These are phyloP conservation scores for Phytophthora sp. DNA, from an alignment of 352 stramenopile genomes.

Conservation along the genomic window DNA sequence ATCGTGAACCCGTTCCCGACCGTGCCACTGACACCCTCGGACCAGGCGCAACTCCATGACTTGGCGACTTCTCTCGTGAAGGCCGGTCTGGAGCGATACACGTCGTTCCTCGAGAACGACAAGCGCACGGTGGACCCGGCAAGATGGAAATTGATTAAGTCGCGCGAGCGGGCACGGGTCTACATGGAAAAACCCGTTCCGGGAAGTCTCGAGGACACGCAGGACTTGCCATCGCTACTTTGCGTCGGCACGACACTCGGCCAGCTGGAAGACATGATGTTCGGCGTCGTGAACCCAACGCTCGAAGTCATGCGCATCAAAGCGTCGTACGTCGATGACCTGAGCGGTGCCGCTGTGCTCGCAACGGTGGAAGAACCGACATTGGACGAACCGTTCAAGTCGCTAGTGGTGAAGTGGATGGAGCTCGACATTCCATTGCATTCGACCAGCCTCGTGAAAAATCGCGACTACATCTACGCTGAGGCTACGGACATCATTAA, in stretches of 20 bases:
- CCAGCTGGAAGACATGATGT: slow-evolving; percentile 40
- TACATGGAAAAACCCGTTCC: slow-evolving; percentile 27
- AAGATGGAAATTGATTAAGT: slow-evolving; percentile 37
- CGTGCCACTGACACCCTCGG: slow-evolving; percentile 15
- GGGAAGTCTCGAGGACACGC: slow-evolving; percentile 8
- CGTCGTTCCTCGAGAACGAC: slow-evolving; percentile 35
- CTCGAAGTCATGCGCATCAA: slow-evolving; percentile 39
- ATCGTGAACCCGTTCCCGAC: slow-evolving; percentile 38
- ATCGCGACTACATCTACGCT: slow-evolving; percentile 52
- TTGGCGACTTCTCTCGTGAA: slow-evolving; percentile 31
- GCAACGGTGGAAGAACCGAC: slow-evolving; percentile 45
- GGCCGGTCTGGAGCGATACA: slow-evolving; percentile 25
- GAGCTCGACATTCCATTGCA: slow-evolving; percentile 35
- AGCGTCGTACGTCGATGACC: slow-evolving; percentile 43
- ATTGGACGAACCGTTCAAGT: slow-evolving; percentile 47
- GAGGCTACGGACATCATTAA: slow-evolving; percentile 51
- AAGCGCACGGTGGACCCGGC: slow-evolving; percentile 29
- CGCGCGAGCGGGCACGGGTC: slow-evolving; percentile 25
- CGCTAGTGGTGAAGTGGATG: slow-evolving; percentile 41
- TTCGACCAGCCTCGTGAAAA: slow-evolving; percentile 38
- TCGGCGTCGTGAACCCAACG: slow-evolving; percentile 39
- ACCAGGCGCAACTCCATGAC: slow-evolving; percentile 27
- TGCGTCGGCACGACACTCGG: slow-evolving; percentile 28
- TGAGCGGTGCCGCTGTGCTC: slow-evolving; percentile 44
- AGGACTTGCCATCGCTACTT: slow-evolving; percentile 37